phyloP scores from a whole-genome alignment of 129 eudicot species.

The Dittrichia graveolens region DNA sequence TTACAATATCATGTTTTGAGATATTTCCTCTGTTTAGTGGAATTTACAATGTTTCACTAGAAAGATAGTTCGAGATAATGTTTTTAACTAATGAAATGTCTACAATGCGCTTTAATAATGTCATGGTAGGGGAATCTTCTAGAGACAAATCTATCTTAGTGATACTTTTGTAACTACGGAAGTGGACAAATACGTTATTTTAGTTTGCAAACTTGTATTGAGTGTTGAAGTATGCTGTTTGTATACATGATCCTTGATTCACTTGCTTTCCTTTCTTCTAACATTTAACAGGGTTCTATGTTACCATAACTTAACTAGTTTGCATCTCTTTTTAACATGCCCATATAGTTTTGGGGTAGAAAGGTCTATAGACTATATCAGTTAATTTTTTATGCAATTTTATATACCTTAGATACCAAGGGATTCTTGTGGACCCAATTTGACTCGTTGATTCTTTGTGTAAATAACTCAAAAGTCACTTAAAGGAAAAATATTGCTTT shows the following conservation, averaged over 20 bases:
- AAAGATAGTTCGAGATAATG: too few species aligned
- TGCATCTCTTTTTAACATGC: background rate
- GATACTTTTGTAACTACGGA: background rate
- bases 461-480: background rate
- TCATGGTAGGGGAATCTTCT: background rate
- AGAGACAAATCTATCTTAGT: background rate
- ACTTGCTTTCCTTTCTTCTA: too few species aligned
- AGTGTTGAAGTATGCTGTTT: too few species aligned
- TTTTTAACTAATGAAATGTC: background rate
- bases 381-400: background rate
- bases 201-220: too few species aligned
- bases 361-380: background rate
- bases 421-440: background rate
- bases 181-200: too few species aligned
- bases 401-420: background rate
- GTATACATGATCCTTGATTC: too few species aligned
- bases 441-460: background rate
- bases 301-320: too few species aligned
- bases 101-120: constrained; percentile 3
- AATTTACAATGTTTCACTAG: too few species aligned
- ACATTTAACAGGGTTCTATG: too few species aligned
- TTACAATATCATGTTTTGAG: too few species aligned
- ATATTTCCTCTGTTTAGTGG: too few species aligned
- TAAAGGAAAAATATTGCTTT: background rate
- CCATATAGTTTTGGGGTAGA: background rate